Conservation (phyloP, 495 filamentous ascomycete species). For the Hyaloscypha hepaticicola region DNA sequence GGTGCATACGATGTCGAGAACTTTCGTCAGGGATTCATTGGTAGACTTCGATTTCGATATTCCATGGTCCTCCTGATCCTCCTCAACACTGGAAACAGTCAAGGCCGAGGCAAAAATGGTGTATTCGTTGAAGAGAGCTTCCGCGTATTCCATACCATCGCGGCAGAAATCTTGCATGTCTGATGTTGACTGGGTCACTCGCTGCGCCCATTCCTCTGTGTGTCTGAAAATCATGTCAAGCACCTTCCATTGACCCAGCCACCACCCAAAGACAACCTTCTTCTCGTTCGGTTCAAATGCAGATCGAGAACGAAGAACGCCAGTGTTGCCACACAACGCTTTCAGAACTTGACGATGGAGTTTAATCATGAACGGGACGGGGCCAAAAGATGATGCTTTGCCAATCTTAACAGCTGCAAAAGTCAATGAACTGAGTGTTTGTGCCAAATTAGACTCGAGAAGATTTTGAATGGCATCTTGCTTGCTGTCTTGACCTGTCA, state of each 20-base stretch:
- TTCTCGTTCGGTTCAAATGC: constrained; percentile 58
- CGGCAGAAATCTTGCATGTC: constrained; percentile 92
- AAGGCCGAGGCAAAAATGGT: constrained; percentile 60
- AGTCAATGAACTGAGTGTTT: constrained; percentile 30
- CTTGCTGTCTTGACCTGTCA: constrained; percentile 67
- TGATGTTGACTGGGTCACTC: constrained; percentile 49
- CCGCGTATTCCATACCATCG: constrained; percentile 89
- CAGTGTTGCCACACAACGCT: constrained; percentile 79
- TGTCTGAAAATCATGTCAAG: constrained; percentile 78
- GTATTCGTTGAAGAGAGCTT: constrained; percentile 80
- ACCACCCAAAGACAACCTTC: constrained; percentile 67
- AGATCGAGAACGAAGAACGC: constrained; percentile 68
- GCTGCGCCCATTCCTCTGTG: constrained; percentile 76
- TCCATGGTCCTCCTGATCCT: constrained; percentile 37
- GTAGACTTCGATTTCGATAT: constrained; percentile 30
- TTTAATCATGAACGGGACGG: constrained; percentile 68
- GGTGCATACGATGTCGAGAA: constrained; percentile 60
- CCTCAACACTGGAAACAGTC: constrained; percentile 40
- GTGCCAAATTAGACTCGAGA: constrained; percentile 59
- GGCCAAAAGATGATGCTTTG: constrained; percentile 59
- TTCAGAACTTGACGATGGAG: constrained; percentile 74
- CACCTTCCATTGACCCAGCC: constrained; percentile 77
- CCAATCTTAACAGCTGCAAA: constrained; percentile 42
- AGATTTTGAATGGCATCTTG: constrained; percentile 73
- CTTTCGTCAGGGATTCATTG: constrained; percentile 45